A percentile compares a stretch with the other conserved stretches of the same genome.
phyloP scores from a whole-genome alignment of 371 early-diverging fungal species.

The Lichtheimia ornata region DNA sequence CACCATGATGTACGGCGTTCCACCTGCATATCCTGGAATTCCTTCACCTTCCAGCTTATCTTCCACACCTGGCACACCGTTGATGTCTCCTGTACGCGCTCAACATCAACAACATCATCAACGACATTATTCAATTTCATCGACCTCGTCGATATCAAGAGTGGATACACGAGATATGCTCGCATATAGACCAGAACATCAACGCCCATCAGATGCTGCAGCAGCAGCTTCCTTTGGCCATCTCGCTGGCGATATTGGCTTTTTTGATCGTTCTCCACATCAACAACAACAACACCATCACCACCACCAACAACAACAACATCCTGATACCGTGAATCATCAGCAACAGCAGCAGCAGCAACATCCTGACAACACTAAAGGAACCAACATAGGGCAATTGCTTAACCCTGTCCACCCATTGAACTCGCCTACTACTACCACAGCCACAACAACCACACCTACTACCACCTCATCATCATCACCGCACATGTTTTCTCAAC shows the following conservation, averaged over 20 bases:
- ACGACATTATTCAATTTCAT: constrained; percentile 1
- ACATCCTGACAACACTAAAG: constrained; percentile 7
- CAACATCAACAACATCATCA: constrained; percentile 14
- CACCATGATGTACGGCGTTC: constrained; percentile 17
- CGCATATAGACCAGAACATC: too few relatives aligned
- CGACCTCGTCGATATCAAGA: constrained; percentile 20
- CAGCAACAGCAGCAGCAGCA: not conserved
- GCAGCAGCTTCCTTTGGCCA: constrained; percentile 1
- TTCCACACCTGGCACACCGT: constrained; percentile 39
- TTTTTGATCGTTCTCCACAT: not conserved
- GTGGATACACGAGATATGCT: constrained; percentile 22
- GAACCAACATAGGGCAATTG: constrained; percentile 37
- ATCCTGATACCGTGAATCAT: not conserved
- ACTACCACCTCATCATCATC: constrained; percentile 10
- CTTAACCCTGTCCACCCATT: constrained; percentile 46
- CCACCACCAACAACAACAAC: constrained; percentile 3
- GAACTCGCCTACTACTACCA: constrained; percentile 11
- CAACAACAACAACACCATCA: constrained; percentile 2
- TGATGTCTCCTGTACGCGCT: constrained; percentile 37
- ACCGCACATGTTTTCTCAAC: not conserved
- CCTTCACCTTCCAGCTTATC: constrained; percentile 33
- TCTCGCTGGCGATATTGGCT: constrained; percentile 1
- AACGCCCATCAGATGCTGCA: not conserved
- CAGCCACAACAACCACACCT: constrained; percentile 7
- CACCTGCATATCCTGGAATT: constrained; percentile 18